Base-by-base conservation (phyloP, 257 asterid species). In the Vinca minor region DNA sequence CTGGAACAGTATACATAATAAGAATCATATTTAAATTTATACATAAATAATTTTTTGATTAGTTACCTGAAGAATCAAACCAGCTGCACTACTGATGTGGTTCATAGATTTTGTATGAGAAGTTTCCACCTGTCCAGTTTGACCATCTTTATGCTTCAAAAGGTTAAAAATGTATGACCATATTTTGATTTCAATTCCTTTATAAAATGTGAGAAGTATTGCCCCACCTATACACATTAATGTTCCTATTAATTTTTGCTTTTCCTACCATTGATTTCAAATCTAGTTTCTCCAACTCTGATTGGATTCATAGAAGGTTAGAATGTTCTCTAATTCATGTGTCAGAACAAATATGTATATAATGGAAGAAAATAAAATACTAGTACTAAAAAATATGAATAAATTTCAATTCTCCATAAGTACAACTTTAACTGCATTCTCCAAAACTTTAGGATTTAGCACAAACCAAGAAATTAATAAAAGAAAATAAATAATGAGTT, bases 61-160 rank as follows among this genome's bases (percentile, higher is more conserved):
- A n/a, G n/a, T n/a, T n/a, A 86, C 97, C 90, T 85, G 97, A 59
- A 78, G 2, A 49, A 90, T 82, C 53, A 85, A 72, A 35, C 83
- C 69, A 4, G 82, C 1, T 0, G 96, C 72, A 3, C 29, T 2
- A 13, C 79, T 54, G 35, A 87, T 8, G 77, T 3, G 15, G 83
- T 84, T 53, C 96, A 9, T 50, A 76, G 53, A n/a, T n/a, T 17
- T 5, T 41, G 0, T 55, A 25, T 5, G 72, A 5, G n/a, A n/a
- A n/a, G n/a, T n/a, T n/a, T n/a, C n/a, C n/a, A 39, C 39, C 2
- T 10, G 79, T 71, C n/a, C 4, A 2, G 38, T 34, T 7, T 81
- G 18, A 23, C 26, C 1, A n/a, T 25, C 5, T 25, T 14, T 15
- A 2, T 70, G 53, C 18, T 57, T 8, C 39, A 73, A 15, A 32